Conservation (phyloP, 345 rosid species). For the Eucalyptus curtisii region DNA sequence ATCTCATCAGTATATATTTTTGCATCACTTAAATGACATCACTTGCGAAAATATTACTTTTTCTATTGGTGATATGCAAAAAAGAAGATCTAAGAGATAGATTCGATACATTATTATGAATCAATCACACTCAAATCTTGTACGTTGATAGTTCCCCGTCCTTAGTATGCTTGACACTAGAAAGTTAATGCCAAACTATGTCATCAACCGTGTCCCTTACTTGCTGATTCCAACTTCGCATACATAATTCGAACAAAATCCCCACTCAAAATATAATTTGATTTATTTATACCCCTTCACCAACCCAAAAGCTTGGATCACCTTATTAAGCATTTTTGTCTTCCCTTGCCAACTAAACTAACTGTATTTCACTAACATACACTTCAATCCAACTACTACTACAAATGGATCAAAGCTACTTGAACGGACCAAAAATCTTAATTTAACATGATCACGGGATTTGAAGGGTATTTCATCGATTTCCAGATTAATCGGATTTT, state of each 20-base stretch:
- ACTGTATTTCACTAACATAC: not conserved
- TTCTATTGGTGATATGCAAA: not conserved
- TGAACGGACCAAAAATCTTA: not conserved
- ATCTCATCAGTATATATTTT: not conserved
- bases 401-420: not conserved
- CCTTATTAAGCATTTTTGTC: not conserved
- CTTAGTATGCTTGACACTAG: not conserved
- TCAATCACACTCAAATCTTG: too few species aligned
- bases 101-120: not conserved
- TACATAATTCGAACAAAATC: not conserved
- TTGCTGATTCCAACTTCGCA: not conserved
- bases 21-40: accelerated
- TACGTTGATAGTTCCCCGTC: accelerated
- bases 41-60: not conserved
- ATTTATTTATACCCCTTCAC: not conserved
- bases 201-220: not conserved
- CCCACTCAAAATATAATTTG: not conserved
- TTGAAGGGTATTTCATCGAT: not conserved
- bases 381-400: not conserved
- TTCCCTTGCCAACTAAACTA: not conserved
- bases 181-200: not conserved
- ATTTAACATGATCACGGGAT: accelerated
- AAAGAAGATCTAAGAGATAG: not conserved
- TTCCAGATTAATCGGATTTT: not conserved
- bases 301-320: not conserved